A percentile compares a stretch with the other conserved stretches of the same genome.
Evolutionary conservation across 805 yeast species (phyloP).

Genomic region (Saccharomyces eubayanus): DNA sequence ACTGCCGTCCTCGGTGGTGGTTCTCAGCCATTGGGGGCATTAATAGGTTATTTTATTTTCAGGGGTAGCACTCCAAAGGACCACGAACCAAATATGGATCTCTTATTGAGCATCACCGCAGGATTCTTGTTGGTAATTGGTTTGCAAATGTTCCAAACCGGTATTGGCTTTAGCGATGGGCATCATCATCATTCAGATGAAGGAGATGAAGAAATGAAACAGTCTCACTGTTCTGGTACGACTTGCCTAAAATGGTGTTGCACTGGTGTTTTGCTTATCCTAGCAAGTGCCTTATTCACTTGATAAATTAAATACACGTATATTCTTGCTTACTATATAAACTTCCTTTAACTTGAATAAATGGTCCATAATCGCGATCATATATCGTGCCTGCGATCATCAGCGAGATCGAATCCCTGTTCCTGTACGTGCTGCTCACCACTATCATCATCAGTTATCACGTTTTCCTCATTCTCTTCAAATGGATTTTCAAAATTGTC

Average conservation of each 20-base stretch:
- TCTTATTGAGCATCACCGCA: conserved; percentile 62
- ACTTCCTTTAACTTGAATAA: background rate
- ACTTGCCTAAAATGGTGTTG: conserved; percentile 31
- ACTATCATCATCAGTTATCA: background rate
- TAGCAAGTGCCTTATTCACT: conserved; percentile 21
- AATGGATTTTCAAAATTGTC: background rate
- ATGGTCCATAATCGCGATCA: background rate
- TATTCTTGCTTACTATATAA: background rate
- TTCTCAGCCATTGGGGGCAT: conserved; percentile 86
- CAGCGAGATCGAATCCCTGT: background rate
- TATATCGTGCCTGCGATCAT: background rate
- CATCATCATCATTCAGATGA: conserved; percentile 35
- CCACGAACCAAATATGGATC: conserved; percentile 30
- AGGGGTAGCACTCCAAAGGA: conserved; percentile 32
- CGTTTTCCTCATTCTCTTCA: background rate
- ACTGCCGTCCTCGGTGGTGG: conserved; percentile 69
- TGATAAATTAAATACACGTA: background rate
- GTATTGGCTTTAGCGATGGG: conserved; percentile 70
- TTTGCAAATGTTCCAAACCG: conserved; percentile 77
- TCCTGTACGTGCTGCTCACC: background rate
- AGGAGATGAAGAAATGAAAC: conserved; percentile 16
- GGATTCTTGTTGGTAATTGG: conserved; percentile 82
- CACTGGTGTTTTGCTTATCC: conserved; percentile 25
- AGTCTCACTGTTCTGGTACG: conserved; percentile 28
- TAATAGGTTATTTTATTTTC: conserved; percentile 51